These are phyloP conservation scores for Tillandsia leiboldiana DNA, from an alignment of 176 grass and related monocot species.

Conservation along the genomic window DNA sequence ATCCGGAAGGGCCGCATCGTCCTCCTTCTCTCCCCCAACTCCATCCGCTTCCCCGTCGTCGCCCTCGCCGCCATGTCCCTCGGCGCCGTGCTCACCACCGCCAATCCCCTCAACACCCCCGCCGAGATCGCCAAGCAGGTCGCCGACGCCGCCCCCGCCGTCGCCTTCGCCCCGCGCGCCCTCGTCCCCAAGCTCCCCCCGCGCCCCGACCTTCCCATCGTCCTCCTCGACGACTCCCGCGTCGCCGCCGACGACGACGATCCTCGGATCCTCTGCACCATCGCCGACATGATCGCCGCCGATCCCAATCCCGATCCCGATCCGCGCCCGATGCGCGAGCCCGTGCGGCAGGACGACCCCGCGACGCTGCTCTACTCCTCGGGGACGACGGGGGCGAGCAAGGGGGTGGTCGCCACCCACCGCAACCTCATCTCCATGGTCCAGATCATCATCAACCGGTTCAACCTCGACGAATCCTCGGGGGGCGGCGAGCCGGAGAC, in stretches of 20 bases:
- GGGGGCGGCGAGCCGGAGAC: conserved; percentile 29
- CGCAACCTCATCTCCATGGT: conserved; percentile 89
- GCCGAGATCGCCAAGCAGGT: conserved; percentile 81
- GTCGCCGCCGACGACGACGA: conserved; percentile 12
- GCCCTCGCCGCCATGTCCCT: conserved; percentile 79
- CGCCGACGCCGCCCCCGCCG: conserved; percentile 56
- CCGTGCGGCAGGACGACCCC: conserved; percentile 62
- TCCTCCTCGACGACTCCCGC: conserved; percentile 44
- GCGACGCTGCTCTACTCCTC: conserved; percentile 96
- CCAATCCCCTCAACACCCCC: conserved; percentile 78
- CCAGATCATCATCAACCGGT: conserved; percentile 74
- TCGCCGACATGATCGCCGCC: conserved; percentile 55
- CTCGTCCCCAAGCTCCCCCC: conserved; percentile 54
- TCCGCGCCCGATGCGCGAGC: conserved; percentile 14
- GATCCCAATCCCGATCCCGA: conserved; percentile 39
- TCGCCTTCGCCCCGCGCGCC: conserved; percentile 69
- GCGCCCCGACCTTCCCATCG: conserved; percentile 28
- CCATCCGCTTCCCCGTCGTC: conserved; percentile 74
- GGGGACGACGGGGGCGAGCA: conserved; percentile 82
- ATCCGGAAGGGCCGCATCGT: conserved; percentile 57
- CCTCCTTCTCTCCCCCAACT: conserved; percentile 87
- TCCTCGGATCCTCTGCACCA: conserved; percentile 49
- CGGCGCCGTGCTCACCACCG: conserved; percentile 72
- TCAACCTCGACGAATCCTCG: conserved; percentile 47
- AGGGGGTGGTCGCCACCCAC: conserved; percentile 89